Base-by-base conservation (phyloP, 2,329 filamentous ascomycete species). In the Westerdykella aurantiaca region DNA sequence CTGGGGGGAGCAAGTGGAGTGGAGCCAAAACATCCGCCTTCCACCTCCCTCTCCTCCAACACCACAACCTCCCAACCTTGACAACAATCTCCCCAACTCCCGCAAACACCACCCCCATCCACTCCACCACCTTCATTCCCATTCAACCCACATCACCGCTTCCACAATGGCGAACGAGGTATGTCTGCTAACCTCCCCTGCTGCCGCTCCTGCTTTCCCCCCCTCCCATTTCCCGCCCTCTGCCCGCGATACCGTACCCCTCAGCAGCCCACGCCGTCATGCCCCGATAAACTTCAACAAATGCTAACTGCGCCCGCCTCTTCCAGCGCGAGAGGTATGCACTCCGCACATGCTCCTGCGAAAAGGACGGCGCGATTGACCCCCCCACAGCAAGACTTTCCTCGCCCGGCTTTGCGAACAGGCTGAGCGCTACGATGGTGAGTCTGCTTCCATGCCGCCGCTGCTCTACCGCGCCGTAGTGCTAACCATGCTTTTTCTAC, bases 371-470 rank as follows among this genome's bases (percentile, higher is more conserved):
- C 43, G 18, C 44, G 49, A 61, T 61, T 68, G 57, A 67, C 63
- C 38, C 43, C 14, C 38, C 40, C 45, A 52, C 57, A 68, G 65
- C 64, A 97, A 97, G 85, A 97, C 93, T 71, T 97, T 97, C 82
- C 88, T 97, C 74, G 93, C 93, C 75, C 85, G 93, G 79, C 89
- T 98, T 72, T 97, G 93, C 81, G 93, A 97, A 87, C 93, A 98
- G 84, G 93, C 93, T 72, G 93, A 97, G 82, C 91, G 91, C 71
- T 98, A 98, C 78, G 91, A 98, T 91, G 93, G 80, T 82, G 71
- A 72, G 79, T 44, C 23, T 22, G 23, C 17, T 33, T 9, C 9
- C 35, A 37, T 44, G 39, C 34, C 29, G 43, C 46, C 46, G 37
- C 11, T 43, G 48, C 39, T 21, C 18, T 21, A 21, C 40, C 46